A percentile compares a stretch with the other conserved stretches of the same genome.
phyloP scores from a whole-genome alignment of 1,284 basidiomycete genomes.

The Trametes hirsuta region DNA sequence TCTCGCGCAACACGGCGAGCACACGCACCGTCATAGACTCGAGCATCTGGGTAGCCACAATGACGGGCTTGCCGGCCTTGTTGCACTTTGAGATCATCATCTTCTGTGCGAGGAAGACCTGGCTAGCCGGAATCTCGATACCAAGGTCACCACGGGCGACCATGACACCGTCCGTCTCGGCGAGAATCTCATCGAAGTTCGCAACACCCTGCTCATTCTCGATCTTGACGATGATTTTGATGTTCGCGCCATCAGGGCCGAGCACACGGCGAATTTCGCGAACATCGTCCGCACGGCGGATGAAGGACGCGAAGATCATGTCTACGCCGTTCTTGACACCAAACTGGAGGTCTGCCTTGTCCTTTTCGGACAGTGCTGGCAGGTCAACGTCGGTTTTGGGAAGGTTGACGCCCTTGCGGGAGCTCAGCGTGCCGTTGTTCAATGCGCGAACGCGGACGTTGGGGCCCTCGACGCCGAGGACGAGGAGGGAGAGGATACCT shows the following conservation, averaged over 20 bases:
- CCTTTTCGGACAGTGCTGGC: conserved; percentile 97
- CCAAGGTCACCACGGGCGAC: conserved; percentile 97
- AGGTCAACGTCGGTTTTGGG: conserved; percentile 98
- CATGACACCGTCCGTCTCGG: conserved; percentile 96
- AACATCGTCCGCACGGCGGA: conserved; percentile 92
- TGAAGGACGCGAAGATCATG: conserved; percentile 99
- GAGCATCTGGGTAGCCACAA: conserved; percentile 99
- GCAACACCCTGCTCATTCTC: conserved; percentile 97
- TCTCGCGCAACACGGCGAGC: not conserved
- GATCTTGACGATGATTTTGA: conserved; percentile 99
- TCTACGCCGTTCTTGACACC: conserved; percentile 98
- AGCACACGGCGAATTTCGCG: conserved; percentile 89
- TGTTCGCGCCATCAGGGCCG: conserved; percentile 88
- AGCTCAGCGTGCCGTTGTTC: conserved; percentile 94
- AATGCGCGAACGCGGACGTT: conserved; percentile 87
- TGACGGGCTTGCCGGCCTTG: conserved; percentile 95
- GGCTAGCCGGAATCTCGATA: conserved; percentile 97
- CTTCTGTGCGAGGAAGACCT: conserved; percentile 98
- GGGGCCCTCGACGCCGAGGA: conserved; percentile 82
- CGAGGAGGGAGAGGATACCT: conserved; percentile 93
- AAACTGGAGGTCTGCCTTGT: conserved; percentile 93
- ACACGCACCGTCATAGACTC: conserved; percentile 93
- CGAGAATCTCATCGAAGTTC: conserved; percentile 97
- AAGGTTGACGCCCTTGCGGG: conserved; percentile 99
- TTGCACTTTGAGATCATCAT: conserved; percentile 99